Base-by-base conservation (phyloP, 1,284 basidiomycete genomes). In the Ganoderma multipileum region DNA sequence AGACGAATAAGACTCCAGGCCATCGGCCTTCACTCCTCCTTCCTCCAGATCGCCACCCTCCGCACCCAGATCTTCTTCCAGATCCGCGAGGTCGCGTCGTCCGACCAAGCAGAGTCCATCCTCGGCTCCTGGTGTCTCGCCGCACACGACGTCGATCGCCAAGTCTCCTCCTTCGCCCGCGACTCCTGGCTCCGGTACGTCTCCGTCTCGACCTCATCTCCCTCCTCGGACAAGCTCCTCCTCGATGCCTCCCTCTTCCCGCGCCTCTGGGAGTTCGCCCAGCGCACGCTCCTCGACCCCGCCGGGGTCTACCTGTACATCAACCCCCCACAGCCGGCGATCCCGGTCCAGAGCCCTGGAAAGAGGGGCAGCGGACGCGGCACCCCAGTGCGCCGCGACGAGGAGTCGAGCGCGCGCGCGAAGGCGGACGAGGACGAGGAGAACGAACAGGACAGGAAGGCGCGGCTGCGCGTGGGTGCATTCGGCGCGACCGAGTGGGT, bases 91-190 rank as follows among this genome's bases (percentile, higher is more conserved):
- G 79, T 82, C 1, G 85, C 84, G 0, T 81, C 85, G 14, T 74
- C 82, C 36, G 82, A 85, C 65, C 91, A 95, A 73, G 79, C 88
- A n/a, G 87, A 92, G 60, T 86, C 85, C 47, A 84, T 96, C 39
- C 80, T 97, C 0, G 96, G 95, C 0, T 88, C 93, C 8, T 97
- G 95, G 95, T 88, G 85, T 68, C 85, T 95, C 72, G 84, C 89
- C 2, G 85, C 89, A 23, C 86, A 92, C 76, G 95, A 97, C 73
- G 80, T 89, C 28, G 95, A 96, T 75, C 85, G 90, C 20, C 80
- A 82, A 3, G 90, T 95, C 20, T 80, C 89, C 2, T 74, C 78
- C 0, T 77, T 82, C 20, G 89, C 90, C 0, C 77, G 79, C 18
- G 83, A 83, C 64, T 83, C 88, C 14, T 94, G 92, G 92, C 79